A percentile compares a stretch with the other conserved stretches of the same genome.
Conservation (phyloP, 2,329 filamentous ascomycete species). For the Leptographium flavum region DNA sequence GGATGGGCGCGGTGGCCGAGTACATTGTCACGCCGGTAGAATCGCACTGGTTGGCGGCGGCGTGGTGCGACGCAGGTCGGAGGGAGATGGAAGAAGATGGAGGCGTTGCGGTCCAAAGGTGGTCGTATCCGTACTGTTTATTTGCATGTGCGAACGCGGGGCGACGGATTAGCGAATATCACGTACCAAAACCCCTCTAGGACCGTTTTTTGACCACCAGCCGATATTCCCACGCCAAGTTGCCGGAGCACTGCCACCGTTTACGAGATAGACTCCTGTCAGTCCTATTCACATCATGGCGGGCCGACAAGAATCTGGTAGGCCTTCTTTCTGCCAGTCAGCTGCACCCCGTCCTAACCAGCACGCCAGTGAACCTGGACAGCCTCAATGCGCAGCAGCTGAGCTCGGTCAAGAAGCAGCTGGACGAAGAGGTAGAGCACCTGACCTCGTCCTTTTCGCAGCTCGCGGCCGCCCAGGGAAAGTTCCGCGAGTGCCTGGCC, state of each 20-base stretch:
- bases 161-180: background rate
- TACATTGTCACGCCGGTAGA: conserved; percentile 19
- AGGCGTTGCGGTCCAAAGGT: no score
- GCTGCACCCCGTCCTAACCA: background rate
- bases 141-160: background rate
- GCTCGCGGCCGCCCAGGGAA: conserved; percentile 75
- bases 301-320: conserved; percentile 10
- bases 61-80: no score
- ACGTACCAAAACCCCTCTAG: background rate
- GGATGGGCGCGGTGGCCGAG: conserved; percentile 46
- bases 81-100: no score
- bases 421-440: conserved; percentile 92
- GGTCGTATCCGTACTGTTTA: background rate
- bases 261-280: no score
- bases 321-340: background rate
- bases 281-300: conserved; percentile 4
- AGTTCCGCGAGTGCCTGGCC: conserved; percentile 79
- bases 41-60: no score
- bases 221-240: no score
- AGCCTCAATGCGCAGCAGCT: conserved; percentile 75
- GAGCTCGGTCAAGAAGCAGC: conserved; percentile 82
- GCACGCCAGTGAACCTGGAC: conserved; percentile 44
- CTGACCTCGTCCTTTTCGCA: conserved; percentile 81
- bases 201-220: background rate
- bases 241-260: background rate